Percentiles rank a stretch among this genome's conserved stretches.
Evolutionary conservation across 2,329 filamentous ascomycete species (phyloP).

Genomic region (Penicillium sp.): DNA sequence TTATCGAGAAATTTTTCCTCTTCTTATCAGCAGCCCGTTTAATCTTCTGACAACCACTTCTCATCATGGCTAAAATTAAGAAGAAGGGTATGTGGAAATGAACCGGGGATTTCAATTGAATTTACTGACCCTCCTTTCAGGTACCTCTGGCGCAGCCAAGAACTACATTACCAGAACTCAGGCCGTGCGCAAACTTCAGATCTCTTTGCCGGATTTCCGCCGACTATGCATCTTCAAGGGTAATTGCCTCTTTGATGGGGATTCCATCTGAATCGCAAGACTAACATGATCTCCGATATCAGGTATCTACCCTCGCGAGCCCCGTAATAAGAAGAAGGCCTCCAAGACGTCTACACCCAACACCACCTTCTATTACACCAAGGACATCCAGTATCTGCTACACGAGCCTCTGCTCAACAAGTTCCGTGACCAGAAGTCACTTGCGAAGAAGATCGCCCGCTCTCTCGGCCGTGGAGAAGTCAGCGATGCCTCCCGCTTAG

Average conservation of each 20-base stretch:
- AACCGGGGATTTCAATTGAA: not conserved
- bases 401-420: conserved; percentile 92
- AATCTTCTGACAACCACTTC: conserved; percentile 17
- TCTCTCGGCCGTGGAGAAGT: conserved; percentile 91
- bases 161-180: conserved; percentile 98
- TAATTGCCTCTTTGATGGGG: conserved; percentile 21
- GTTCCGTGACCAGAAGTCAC: conserved; percentile 93
- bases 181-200: conserved; percentile 95
- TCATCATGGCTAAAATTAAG: conserved; percentile 71
- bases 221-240: conserved; percentile 99
- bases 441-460: conserved; percentile 95
- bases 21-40: conserved; percentile 32
- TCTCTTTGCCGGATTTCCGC: conserved; percentile 94
- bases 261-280: not conserved
- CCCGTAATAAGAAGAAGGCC: conserved; percentile 94
- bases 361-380: conserved; percentile 88
- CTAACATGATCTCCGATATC: conserved; percentile 13
- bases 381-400: conserved; percentile 97
- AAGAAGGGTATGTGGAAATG: conserved; percentile 68
- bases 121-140: conserved; percentile 38
- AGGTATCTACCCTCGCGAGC: conserved; percentile 95
- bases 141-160: conserved; percentile 86
- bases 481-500: conserved; percentile 79
- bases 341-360: conserved; percentile 84
- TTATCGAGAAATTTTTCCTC: conserved; percentile 38